Base-by-base conservation (phyloP, 225 moss, liverwort and hornwort genomes). In the Rhytidiadelphus loreus region DNA sequence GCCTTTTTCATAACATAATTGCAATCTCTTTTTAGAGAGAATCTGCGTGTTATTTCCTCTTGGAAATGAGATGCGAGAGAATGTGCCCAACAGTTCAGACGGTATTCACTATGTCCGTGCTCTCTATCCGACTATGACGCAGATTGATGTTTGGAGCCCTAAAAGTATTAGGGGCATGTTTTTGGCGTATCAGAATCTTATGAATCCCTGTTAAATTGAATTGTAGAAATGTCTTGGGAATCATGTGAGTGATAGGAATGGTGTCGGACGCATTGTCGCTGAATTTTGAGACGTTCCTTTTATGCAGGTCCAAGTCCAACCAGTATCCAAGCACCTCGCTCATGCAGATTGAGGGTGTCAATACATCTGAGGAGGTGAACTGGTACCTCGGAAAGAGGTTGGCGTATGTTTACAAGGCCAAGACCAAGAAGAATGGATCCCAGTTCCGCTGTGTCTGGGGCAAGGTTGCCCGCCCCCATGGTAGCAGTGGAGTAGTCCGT, bases 391-490 rank as follows among this genome's bases (percentile, higher is more conserved):
- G 92, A 77, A 92, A 92, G 92, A 89, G 92, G 56, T 82, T 92
- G 89, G 92, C 92, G 3, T 92, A 92, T 33, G 92, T 92, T 63
- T 92, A 92, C 90, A 92, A 88, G 84, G 92, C 90, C 77, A 92
- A 92, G 92, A 96, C 96, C 35, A 98, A 96, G 93, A 96, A 94
- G 89, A 96, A 98, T 90, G 96, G 96, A 80, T 90, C 96, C 22
- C 91, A 93, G 85, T 98, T 94, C 89, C 96, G 97, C 57, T 96
- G 96, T 82, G 96, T 98, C 22, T 96, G 98, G 98, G 98, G 98
- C 70, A 92, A 92, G 88, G 86, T 92, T 71, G 92, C 89, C 60
- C 91, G 92, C 44, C 83, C 92, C 52, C 92, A 92, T n/a, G 92
- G 92, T 72, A 92, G 90, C 89, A 96, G 96, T 69, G 98, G 98